Evolutionary conservation across 345 rosid species (phyloP).

Genomic region (Salix udensis): DNA sequence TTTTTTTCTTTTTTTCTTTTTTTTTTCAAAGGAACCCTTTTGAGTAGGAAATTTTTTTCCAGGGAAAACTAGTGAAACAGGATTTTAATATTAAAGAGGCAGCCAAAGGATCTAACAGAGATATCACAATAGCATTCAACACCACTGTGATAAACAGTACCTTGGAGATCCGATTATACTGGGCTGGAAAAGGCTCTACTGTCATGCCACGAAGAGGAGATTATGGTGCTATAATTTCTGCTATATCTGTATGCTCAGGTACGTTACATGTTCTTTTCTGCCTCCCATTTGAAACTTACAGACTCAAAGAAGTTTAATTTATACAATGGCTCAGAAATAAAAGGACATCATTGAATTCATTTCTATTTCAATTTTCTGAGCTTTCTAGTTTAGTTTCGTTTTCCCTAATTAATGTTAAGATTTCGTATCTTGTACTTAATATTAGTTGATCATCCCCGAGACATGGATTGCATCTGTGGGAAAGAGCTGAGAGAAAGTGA

Average conservation of each 20-base stretch:
- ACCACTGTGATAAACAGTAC: slow-evolving; percentile 30
- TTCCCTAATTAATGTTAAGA: too few species aligned
- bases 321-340: too few species aligned
- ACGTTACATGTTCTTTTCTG: slow-evolving; percentile 17
- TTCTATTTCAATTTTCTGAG: too few species aligned
- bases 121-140: not conserved
- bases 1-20: not conserved
- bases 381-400: too few species aligned
- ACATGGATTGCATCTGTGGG: too few species aligned
- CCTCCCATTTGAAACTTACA: too few species aligned
- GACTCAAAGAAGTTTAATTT: too few species aligned
- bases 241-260: slow-evolving; percentile 50
- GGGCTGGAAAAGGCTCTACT: slow-evolving; percentile 68
- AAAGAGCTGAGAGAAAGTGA: too few species aligned
- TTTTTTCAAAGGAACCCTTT: not conserved
- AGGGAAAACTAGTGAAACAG: not conserved
- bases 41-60: not conserved
- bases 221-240: slow-evolving; percentile 67
- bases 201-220: slow-evolving; percentile 36
- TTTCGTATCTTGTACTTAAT: too few species aligned
- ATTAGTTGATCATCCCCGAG: too few species aligned
- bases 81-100: not conserved
- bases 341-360: too few species aligned
- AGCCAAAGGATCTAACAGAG: not conserved
- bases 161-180: slow-evolving; percentile 52